Evolutionary conservation across 2,329 filamentous ascomycete species (phyloP).

Genomic region (Amylocarpus encephaloides): DNA sequence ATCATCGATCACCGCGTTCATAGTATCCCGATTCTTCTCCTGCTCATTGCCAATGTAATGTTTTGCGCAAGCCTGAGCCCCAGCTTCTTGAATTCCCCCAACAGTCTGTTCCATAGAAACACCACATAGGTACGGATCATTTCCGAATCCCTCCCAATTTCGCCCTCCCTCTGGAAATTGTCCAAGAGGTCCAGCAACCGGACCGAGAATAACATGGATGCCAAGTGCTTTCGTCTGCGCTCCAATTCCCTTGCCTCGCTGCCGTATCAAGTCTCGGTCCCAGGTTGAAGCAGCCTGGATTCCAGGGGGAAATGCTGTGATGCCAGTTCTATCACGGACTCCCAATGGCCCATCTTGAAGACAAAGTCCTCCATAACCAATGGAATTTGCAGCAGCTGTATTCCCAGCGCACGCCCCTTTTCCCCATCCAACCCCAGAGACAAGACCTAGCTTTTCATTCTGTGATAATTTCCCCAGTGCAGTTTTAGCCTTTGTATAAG

Average conservation of each 20-base stretch:
- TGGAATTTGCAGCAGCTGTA: constrained; percentile 45
- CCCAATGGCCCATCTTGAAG: constrained; percentile 71
- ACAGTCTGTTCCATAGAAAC: constrained; percentile 31
- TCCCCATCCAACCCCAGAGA: constrained; percentile 68
- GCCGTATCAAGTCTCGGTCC: constrained; percentile 66
- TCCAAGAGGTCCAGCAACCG: constrained; percentile 67
- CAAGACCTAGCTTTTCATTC: constrained; percentile 71
- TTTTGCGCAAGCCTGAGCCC: constrained; percentile 34
- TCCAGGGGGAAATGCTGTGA: constrained; percentile 72
- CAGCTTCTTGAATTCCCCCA: constrained; percentile 30
- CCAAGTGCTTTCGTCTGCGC: constrained; percentile 58
- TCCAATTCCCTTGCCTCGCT: constrained; percentile 62
- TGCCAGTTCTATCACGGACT: constrained; percentile 60
- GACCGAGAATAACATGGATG: constrained; percentile 68
- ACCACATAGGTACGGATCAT: constrained; percentile 60
- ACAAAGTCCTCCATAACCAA: constrained; percentile 65
- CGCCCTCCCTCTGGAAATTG: constrained; percentile 65
- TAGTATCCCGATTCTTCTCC: constrained; percentile 44
- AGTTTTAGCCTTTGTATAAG: constrained; percentile 60
- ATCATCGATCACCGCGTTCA: constrained; percentile 68
- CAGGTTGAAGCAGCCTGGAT: constrained; percentile 73
- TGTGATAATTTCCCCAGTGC: constrained; percentile 64
- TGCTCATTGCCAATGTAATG: constrained; percentile 47
- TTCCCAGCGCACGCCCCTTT: constrained; percentile 62
- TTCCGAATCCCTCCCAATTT: constrained; percentile 76